Base-by-base conservation (phyloP, 768 basidiomycete species). In the Macrolepiota dolichaula region DNA sequence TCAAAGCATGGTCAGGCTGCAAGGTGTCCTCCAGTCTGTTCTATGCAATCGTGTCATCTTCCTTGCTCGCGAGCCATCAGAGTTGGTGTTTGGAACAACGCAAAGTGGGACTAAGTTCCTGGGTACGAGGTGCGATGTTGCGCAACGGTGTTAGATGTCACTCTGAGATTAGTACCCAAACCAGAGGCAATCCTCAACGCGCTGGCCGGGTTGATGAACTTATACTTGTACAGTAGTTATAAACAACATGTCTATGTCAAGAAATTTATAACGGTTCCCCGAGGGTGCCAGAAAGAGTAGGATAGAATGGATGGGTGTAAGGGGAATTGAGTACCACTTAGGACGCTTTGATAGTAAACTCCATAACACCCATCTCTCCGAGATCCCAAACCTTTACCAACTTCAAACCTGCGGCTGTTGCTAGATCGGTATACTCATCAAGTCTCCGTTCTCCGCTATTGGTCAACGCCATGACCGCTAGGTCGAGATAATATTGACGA, bases 371-470 rank as follows among this genome's bases (percentile, higher is more conserved):
- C 22, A 68, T 66, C 56, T 74, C 73, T 7, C 69, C 72, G n/a
- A 62, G 55, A 25, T 73, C 71, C 72, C 73, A 76, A 1, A 74
- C 44, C 50, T 72, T 73, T 13, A 69, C 69, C 51, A 75, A 71
- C 42, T 68, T 63, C 27, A 77, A 59, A 11, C 71, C 74, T 10
- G 66, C 66, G 13, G 44, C 62, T 35, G 59, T 64, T 69, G 72
- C 77, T 2, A 81, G 57, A 0, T 71, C 57, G 5, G 76, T 71
- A 51, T 75, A 79, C 2, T 81, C 75, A 2, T 74, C 63, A 7
- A 82, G 52, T 0, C 73, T 76, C 3, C 82, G 76, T 61, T 82
- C 81, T 64, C 77, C 72, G 5, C 72, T 67, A 51, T 83, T 81
- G 17, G 77, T 66, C 17, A 72, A 25, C 13, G 67, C 35, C 74